Conservation (phyloP, 176 grass and related monocot species). For the Oryza punctata region DNA sequence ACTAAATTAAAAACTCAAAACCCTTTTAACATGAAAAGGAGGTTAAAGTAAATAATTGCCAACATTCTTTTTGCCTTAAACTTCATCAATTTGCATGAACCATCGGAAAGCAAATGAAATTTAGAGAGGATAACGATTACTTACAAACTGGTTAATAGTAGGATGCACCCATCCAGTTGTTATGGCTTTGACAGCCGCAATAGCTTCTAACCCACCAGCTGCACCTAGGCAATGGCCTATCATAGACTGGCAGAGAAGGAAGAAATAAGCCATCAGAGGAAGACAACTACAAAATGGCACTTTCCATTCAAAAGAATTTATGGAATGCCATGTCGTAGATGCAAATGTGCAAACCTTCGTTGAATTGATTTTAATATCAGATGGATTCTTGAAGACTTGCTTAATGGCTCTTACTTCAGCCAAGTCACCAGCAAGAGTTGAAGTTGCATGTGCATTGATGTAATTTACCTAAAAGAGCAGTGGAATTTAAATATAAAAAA, state of each 20-base stretch:
- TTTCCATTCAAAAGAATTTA: neutral
- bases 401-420: constrained; percentile 66
- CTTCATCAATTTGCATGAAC: neutral
- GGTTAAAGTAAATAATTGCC: neutral
- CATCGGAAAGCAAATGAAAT: neutral
- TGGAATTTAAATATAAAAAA: neutral
- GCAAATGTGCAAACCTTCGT: constrained; percentile 56
- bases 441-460: constrained; percentile 75
- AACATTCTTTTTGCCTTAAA: neutral
- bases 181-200: constrained; percentile 59
- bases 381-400: constrained; percentile 54
- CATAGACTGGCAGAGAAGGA: constrained; percentile 53
- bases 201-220: constrained; percentile 59
- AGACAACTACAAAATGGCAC: neutral
- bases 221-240: constrained; percentile 66
- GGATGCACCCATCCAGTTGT: constrained; percentile 68
- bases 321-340: neutral
- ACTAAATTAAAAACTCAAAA: too few relatives aligned
- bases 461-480: constrained; percentile 54
- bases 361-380: constrained; percentile 65
- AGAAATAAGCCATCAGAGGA: neutral
- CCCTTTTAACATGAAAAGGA: too few relatives aligned
- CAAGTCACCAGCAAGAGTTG: constrained; percentile 67
- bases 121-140: neutral
- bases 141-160: constrained; percentile 68